A percentile compares a stretch with the other conserved stretches of the same genome.
These are phyloP conservation scores for Phanerodontia chrysosporium DNA, from an alignment of 768 basidiomycete genomes.

Conservation along the genomic window DNA sequence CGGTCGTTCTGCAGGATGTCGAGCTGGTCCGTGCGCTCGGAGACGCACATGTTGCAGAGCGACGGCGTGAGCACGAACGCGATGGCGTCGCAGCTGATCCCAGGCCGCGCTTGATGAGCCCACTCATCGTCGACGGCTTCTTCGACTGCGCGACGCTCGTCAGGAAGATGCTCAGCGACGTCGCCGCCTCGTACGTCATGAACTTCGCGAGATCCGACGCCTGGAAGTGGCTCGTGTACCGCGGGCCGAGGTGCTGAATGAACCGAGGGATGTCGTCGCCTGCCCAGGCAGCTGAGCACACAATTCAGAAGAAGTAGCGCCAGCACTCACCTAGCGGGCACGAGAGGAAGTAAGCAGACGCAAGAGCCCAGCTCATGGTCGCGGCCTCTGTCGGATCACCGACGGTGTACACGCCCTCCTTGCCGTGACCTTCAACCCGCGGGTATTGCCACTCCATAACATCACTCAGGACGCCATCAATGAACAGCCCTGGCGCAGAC, in stretches of 20 bases:
- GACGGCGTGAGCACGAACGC: slow-evolving; percentile 36
- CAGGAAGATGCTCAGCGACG: slow-evolving; percentile 78
- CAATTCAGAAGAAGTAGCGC: neutral
- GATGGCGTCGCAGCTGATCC: slow-evolving; percentile 37
- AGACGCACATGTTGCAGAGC: slow-evolving; percentile 17
- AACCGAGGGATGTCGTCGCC: slow-evolving; percentile 71
- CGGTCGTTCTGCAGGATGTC: slow-evolving; percentile 10
- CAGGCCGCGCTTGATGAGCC: slow-evolving; percentile 30
- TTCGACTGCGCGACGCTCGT: slow-evolving; percentile 35
- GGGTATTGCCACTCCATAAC: slow-evolving; percentile 64
- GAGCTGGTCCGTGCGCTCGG: neutral
- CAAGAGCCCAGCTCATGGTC: slow-evolving; percentile 62
- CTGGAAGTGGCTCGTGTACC: slow-evolving; percentile 74
- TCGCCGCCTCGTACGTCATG: slow-evolving; percentile 81
- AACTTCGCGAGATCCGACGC: slow-evolving; percentile 66
- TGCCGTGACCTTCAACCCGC: slow-evolving; percentile 35
- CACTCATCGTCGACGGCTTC: slow-evolving; percentile 28
- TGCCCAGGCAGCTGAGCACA: slow-evolving; percentile 20
- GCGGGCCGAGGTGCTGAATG: slow-evolving; percentile 78
- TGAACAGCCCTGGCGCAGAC: slow-evolving; percentile 53
- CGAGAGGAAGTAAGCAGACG: slow-evolving; percentile 60
- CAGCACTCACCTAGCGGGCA: slow-evolving; percentile 46
- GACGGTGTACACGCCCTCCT: slow-evolving; percentile 42
- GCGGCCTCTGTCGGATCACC: slow-evolving; percentile 47
- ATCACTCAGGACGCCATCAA: slow-evolving; percentile 69